Percentiles rank a stretch among this genome's conserved stretches.
Conservation (phyloP, 768 basidiomycete genomes). For the Udeniomyces megalosporus region DNA sequence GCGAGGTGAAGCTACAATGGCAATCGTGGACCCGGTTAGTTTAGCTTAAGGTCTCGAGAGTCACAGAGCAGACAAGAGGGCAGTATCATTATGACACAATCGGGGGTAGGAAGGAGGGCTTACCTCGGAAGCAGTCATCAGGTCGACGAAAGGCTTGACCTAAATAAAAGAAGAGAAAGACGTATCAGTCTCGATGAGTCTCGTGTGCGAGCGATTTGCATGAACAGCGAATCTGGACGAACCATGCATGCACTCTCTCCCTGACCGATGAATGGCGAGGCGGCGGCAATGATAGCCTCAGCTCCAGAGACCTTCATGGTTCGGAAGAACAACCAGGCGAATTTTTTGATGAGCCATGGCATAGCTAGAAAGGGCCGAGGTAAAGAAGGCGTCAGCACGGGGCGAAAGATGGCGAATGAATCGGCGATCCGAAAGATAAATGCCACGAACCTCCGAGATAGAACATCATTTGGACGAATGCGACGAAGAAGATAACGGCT, state of each 20-base stretch:
- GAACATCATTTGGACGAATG: constrained; percentile 60
- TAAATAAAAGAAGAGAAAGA: constrained; percentile 69
- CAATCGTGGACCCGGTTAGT: no score
- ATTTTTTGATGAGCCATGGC: constrained; percentile 62
- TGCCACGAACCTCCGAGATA: constrained; percentile 44
- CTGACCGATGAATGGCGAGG: constrained; percentile 86
- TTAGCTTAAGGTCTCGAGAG: no score
- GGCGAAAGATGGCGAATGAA: background rate
- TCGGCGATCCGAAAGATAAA: background rate
- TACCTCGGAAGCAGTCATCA: constrained; percentile 60
- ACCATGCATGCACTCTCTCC: constrained; percentile 68
- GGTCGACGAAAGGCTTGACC: constrained; percentile 64
- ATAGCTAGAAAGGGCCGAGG: background rate
- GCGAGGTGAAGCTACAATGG: constrained; percentile 44
- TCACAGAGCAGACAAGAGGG: no score
- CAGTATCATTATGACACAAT: no score
- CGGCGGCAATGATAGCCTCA: constrained; percentile 79
- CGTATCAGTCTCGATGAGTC: background rate
- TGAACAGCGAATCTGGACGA: background rate
- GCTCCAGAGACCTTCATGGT: constrained; percentile 83
- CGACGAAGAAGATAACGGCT: constrained; percentile 85
- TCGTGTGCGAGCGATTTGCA: background rate
- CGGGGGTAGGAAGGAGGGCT: no score
- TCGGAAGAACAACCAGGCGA: constrained; percentile 91
- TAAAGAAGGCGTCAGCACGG: no score